Evolutionary conservation across 495 filamentous ascomycete genomes (phyloP).

Genomic region (Xeromyces bisporus): DNA sequence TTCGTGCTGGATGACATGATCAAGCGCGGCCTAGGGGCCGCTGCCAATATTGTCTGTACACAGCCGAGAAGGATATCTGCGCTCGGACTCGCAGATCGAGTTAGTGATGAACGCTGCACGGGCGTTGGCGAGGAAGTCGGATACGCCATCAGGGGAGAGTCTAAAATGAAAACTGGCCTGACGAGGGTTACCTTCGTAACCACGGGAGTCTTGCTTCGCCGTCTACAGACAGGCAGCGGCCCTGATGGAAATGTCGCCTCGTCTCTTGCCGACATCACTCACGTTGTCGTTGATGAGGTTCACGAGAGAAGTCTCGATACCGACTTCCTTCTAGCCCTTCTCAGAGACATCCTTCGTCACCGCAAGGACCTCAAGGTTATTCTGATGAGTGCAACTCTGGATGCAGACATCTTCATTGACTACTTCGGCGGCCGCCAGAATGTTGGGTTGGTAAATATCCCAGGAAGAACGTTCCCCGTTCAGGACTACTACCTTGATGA

Average conservation of each 20-base stretch:
- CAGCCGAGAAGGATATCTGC: slow-evolving; percentile 92
- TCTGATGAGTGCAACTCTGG: slow-evolving; percentile 95
- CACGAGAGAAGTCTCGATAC: slow-evolving; percentile 93
- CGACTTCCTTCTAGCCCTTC: slow-evolving; percentile 76
- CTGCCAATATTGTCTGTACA: slow-evolving; percentile 87
- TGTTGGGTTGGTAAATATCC: slow-evolving; percentile 69
- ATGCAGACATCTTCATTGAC: slow-evolving; percentile 66
- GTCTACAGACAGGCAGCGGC: slow-evolving; percentile 74
- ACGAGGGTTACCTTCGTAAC: slow-evolving; percentile 95
- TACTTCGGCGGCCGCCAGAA: slow-evolving; percentile 59
- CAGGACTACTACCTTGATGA: slow-evolving; percentile 84
- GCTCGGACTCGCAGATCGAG: slow-evolving; percentile 81
- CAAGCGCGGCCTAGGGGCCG: slow-evolving; percentile 48
- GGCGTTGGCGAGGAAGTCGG: slow-evolving; percentile 77
- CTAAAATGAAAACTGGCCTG: slow-evolving; percentile 41
- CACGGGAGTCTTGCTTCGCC: slow-evolving; percentile 82
- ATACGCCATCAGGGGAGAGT: slow-evolving; percentile 88
- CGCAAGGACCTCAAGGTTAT: slow-evolving; percentile 79
- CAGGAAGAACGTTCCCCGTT: slow-evolving; percentile 79
- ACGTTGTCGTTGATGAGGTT: slow-evolving; percentile 93
- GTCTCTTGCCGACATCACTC: slow-evolving; percentile 74
- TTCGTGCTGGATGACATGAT: slow-evolving; percentile 92
- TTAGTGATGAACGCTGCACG: slow-evolving; percentile 77
- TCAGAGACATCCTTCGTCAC: slow-evolving; percentile 64
- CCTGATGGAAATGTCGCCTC: slow-evolving; percentile 57